Evolutionary conservation across 2,329 filamentous ascomycete species (phyloP).

Genomic region (Pseudogymnoascus sp.): DNA sequence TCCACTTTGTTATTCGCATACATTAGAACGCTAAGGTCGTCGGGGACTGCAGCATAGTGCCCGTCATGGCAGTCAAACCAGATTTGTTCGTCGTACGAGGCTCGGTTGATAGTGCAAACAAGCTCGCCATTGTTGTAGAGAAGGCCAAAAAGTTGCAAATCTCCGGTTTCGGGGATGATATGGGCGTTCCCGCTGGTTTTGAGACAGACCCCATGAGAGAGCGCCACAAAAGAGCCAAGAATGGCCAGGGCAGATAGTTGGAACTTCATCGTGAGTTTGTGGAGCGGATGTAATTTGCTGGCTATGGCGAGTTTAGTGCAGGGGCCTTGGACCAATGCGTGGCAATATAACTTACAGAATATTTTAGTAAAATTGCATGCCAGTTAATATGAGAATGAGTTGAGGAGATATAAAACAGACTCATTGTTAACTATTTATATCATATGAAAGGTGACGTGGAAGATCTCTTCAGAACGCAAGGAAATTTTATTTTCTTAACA

Average conservation of each 20-base stretch:
- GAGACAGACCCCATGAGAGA: background rate
- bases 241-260: background rate
- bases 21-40: background rate
- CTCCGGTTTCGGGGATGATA: background rate
- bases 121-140: background rate
- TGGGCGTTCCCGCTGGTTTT: background rate
- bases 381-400: background rate
- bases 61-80: background rate
- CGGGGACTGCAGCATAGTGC: background rate
- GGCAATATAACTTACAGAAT: background rate
- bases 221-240: background rate
- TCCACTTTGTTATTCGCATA: background rate
- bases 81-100: background rate
- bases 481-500: background rate
- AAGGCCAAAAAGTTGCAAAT: background rate
- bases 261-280: background rate
- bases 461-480: background rate
- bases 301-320: background rate
- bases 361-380: background rate
- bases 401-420: background rate
- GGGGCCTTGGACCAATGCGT: background rate
- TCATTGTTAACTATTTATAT: background rate
- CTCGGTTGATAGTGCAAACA: background rate
- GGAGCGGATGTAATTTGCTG: background rate
- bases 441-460: background rate